phyloP scores from a whole-genome alignment of 2,329 filamentous ascomycete genomes.

The Scopulariopsis brevicaulis region DNA sequence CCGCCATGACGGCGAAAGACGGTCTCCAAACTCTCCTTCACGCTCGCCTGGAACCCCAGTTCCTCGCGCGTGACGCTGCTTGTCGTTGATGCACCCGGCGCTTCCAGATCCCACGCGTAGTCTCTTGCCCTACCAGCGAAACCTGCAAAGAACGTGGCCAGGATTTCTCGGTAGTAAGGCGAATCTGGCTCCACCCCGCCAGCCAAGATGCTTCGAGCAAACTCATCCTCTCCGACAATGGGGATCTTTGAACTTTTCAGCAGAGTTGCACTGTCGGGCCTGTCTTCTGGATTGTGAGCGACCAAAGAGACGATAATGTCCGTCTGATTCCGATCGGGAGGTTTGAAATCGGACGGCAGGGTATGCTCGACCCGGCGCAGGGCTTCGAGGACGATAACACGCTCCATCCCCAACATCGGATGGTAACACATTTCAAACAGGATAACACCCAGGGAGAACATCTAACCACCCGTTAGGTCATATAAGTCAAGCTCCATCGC shows the following conservation, averaged over 20 bases:
- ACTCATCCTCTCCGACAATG: conserved; percentile 86
- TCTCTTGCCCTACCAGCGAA: conserved; percentile 72
- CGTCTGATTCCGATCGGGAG: conserved; percentile 59
- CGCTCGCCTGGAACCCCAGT: conserved; percentile 58
- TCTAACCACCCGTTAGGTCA: conserved; percentile 31
- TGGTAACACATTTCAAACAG: conserved; percentile 95
- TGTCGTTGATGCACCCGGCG: conserved; percentile 9
- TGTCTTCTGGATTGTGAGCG: conserved; percentile 69
- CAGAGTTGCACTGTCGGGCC: conserved; percentile 73
- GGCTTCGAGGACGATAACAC: conserved; percentile 51
- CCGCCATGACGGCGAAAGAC: conserved; percentile 88
- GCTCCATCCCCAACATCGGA: conserved; percentile 54
- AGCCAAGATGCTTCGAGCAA: conserved; percentile 71
- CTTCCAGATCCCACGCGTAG: conserved; percentile 63
- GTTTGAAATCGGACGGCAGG: conserved; percentile 63
- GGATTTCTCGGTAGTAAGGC: conserved; percentile 80
- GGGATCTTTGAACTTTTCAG: conserved; percentile 79
- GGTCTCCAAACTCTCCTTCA: conserved; percentile 61
- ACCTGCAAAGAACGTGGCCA: conserved; percentile 72
- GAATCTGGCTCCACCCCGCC: conserved; percentile 73
- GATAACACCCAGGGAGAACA: conserved; percentile 95
- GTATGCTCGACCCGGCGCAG: conserved; percentile 56
- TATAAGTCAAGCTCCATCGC: background rate
- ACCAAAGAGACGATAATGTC: conserved; percentile 72
- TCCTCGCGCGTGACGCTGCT: conserved; percentile 43